phyloP scores from a whole-genome alignment of 2,329 filamentous ascomycete genomes.

The Fusarium subtropicale region DNA sequence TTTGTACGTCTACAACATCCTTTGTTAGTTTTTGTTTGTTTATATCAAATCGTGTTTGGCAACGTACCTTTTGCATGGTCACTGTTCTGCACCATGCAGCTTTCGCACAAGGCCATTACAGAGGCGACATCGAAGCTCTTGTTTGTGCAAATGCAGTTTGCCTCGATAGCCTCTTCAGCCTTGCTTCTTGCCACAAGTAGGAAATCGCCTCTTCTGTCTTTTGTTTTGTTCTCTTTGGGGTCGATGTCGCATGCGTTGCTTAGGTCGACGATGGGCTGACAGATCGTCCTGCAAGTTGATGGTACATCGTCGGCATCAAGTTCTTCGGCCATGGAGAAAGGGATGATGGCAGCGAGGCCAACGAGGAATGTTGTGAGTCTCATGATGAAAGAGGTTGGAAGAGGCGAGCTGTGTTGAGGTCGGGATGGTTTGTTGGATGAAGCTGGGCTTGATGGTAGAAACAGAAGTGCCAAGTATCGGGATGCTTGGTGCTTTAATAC shows the following conservation, averaged over 20 bases:
- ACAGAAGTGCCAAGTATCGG: neutral
- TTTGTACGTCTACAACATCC: neutral
- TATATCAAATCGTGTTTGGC: accelerated
- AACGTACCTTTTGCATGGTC: neutral
- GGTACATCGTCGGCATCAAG: conserved; percentile 3
- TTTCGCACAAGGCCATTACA: neutral
- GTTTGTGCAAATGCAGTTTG: neutral
- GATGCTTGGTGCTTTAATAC: neutral
- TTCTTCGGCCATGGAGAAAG: neutral
- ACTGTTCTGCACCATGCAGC: conserved; percentile 5
- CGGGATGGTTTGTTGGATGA: neutral
- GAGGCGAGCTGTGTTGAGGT: neutral
- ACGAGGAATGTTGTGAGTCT: neutral
- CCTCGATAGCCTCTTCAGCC: neutral
- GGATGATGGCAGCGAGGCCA: accelerated
- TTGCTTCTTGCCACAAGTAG: neutral
- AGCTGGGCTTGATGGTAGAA: neutral
- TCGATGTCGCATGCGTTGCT: conserved; percentile 16
- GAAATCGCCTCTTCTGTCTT: neutral
- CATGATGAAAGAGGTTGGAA: neutral
- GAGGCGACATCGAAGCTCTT: neutral
- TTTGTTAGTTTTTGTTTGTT: no score
- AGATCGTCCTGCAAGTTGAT: conserved; percentile 1
- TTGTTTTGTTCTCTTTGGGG: neutral
- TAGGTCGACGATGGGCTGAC: conserved; percentile 11